Evolutionary conservation across 2,329 filamentous ascomycete species (phyloP).

Genomic region (Fusarium sp.): DNA sequence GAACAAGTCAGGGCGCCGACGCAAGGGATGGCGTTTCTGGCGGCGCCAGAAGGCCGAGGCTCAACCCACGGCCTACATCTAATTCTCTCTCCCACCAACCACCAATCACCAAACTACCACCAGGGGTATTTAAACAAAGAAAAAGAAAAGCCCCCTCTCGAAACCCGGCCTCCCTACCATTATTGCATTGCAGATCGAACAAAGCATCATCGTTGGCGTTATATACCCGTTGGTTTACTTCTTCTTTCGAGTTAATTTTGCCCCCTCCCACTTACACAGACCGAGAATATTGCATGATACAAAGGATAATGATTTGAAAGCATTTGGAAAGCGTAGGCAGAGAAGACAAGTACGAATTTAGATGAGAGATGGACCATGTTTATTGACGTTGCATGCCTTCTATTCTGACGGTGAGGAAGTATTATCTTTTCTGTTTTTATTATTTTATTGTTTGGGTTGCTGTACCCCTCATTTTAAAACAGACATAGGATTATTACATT

Average conservation of each 20-base stretch:
- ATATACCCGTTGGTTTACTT: slow-evolving; percentile 53
- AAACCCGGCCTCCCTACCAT: background rate
- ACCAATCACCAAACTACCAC: slow-evolving; percentile 13
- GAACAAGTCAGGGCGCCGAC: slow-evolving; percentile 31
- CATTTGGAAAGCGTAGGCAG: slow-evolving; percentile 39
- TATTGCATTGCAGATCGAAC: slow-evolving; percentile 44
- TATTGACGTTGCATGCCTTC: slow-evolving; percentile 27
- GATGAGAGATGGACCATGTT: slow-evolving; percentile 40
- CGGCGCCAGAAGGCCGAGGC: slow-evolving; percentile 46
- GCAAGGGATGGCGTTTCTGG: slow-evolving; percentile 51
- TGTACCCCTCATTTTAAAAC: slow-evolving; percentile 19
- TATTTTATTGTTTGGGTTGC: slow-evolving; percentile 8
- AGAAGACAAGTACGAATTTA: slow-evolving; percentile 38
- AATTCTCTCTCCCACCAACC: background rate
- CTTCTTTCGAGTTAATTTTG: slow-evolving; percentile 25
- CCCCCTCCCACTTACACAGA: slow-evolving; percentile 24
- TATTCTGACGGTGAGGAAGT: slow-evolving; percentile 32
- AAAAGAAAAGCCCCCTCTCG: background rate
- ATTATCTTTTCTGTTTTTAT: slow-evolving; percentile 8
- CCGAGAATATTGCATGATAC: slow-evolving; percentile 35
- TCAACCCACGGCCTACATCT: slow-evolving; percentile 35
- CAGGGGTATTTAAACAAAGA: slow-evolving; percentile 11
- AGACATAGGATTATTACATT: slow-evolving; percentile 34
- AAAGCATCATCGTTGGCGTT: slow-evolving; percentile 54
- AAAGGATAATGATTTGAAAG: slow-evolving; percentile 48